Percentiles rank a stretch among this genome's conserved stretches.
Conservation (phyloP, 495 filamentous ascomycete genomes). For the Patellaria atrata region DNA sequence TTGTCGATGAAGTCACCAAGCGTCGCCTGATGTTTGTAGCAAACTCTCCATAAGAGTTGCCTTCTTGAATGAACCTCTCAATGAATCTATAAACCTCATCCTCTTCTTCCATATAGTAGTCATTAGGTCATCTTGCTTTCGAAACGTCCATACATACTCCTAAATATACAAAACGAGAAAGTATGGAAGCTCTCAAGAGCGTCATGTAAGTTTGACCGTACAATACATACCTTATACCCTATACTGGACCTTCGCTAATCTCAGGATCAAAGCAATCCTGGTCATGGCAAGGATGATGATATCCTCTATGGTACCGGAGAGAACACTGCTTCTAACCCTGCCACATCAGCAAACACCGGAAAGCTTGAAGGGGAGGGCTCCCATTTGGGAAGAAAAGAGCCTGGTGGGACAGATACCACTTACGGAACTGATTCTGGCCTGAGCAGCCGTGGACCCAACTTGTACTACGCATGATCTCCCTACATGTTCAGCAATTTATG, state of each 20-base stretch:
- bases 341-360: conserved; percentile 1
- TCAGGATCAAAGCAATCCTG: conserved; percentile 7
- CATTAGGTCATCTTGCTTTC: neutral
- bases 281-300: conserved; percentile 13
- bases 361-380: conserved; percentile 12
- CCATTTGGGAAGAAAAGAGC: conserved; percentile 9
- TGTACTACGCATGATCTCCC: neutral
- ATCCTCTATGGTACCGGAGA: conserved; percentile 10
- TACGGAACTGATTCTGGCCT: neutral
- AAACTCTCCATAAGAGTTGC: neutral
- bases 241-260: neutral
- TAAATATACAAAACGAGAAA: neutral
- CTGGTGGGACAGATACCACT: neutral
- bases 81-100: neutral
- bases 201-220: conserved; percentile 18
- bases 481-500: neutral
- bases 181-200: conserved; percentile 25
- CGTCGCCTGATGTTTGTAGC: too few relatives aligned
- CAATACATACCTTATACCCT: neutral
- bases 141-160: neutral
- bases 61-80: neutral
- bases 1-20: too few relatives aligned
- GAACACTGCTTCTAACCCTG: too few relatives aligned
- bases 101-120: neutral
- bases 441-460: too few relatives aligned